phyloP scores from a whole-genome alignment of 768 basidiomycete species.

The Jaapia argillacea region DNA sequence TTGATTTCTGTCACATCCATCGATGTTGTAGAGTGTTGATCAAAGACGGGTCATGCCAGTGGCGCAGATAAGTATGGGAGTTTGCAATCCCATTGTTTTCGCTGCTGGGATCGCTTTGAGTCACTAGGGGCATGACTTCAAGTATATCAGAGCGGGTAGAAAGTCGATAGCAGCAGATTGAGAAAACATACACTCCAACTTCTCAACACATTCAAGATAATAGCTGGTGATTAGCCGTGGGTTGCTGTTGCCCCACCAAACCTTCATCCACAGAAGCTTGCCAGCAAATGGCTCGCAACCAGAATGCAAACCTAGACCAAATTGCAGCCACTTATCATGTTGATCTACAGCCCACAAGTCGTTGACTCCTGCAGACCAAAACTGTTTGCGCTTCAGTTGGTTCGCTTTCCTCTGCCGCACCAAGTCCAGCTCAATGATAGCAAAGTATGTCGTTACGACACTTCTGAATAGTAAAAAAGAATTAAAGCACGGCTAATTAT shows the following conservation, averaged over 20 bases:
- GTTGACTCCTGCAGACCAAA: slow-evolving; percentile 11
- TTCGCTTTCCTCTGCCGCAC: neutral
- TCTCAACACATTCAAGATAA: slow-evolving; percentile 3
- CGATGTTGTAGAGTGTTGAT: slow-evolving; percentile 29
- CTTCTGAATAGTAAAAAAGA: no score
- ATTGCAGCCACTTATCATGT: slow-evolving; percentile 13
- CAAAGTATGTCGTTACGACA: neutral
- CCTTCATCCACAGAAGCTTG: slow-evolving; percentile 8
- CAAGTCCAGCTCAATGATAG: neutral
- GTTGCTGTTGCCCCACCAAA: slow-evolving; percentile 14
- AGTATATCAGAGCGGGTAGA: no score
- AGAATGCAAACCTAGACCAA: slow-evolving; percentile 9
- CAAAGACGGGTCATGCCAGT: slow-evolving; percentile 28
- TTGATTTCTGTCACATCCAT: slow-evolving; percentile 17
- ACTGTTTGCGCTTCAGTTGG: neutral
- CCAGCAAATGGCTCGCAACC: slow-evolving; percentile 7
- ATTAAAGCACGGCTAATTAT: no score
- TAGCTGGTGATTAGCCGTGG: slow-evolving; percentile 5
- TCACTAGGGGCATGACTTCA: slow-evolving; percentile 25
- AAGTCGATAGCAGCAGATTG: no score
- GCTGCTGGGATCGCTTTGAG: slow-evolving; percentile 32
- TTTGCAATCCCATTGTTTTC: slow-evolving; percentile 39
- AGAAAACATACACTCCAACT: no score
- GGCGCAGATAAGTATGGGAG: slow-evolving; percentile 27
- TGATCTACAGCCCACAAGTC: slow-evolving; percentile 14